These are phyloP conservation scores for Termitomyces sp. DNA, from an alignment of 768 basidiomycete species.

Conservation along the genomic window DNA sequence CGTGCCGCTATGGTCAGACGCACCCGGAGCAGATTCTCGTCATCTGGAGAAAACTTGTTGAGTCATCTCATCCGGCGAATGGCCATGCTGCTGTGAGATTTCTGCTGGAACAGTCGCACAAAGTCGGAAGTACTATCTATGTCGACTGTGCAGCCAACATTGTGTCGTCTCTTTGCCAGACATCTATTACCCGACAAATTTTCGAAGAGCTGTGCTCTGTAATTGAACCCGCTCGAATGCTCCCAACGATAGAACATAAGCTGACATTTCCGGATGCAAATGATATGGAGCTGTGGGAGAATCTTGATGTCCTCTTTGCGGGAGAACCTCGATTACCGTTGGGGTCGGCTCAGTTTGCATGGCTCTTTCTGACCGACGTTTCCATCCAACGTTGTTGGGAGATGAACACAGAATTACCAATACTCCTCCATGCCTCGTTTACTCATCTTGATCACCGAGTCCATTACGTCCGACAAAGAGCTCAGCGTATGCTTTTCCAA, in stretches of 20 bases:
- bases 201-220: slow-evolving; percentile 83
- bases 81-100: slow-evolving; percentile 78
- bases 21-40: slow-evolving; percentile 77
- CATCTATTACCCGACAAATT: slow-evolving; percentile 61
- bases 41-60: slow-evolving; percentile 77
- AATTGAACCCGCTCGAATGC: slow-evolving; percentile 81
- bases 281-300: slow-evolving; percentile 74
- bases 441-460: slow-evolving; percentile 78
- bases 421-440: slow-evolving; percentile 74
- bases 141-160: slow-evolving; percentile 76
- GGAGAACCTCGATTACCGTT: slow-evolving; percentile 65
- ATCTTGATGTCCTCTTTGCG: slow-evolving; percentile 71
- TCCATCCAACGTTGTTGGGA: slow-evolving; percentile 77
- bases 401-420: slow-evolving; percentile 59
- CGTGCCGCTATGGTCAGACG: slow-evolving; percentile 63
- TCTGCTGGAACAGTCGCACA: slow-evolving; percentile 82
- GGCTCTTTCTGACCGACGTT: slow-evolving; percentile 77
- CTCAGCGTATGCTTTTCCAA: slow-evolving; percentile 80
- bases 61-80: slow-evolving; percentile 62
- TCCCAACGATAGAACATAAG: slow-evolving; percentile 71
- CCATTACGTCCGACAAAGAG: slow-evolving; percentile 61
- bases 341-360: slow-evolving; percentile 83
- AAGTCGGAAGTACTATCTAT: slow-evolving; percentile 74
- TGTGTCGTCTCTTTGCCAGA: slow-evolving; percentile 79
- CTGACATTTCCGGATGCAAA: slow-evolving; percentile 54